phyloP scores from a whole-genome alignment of 306 rosid species.

The apple (Malus domestica) region DNA sequence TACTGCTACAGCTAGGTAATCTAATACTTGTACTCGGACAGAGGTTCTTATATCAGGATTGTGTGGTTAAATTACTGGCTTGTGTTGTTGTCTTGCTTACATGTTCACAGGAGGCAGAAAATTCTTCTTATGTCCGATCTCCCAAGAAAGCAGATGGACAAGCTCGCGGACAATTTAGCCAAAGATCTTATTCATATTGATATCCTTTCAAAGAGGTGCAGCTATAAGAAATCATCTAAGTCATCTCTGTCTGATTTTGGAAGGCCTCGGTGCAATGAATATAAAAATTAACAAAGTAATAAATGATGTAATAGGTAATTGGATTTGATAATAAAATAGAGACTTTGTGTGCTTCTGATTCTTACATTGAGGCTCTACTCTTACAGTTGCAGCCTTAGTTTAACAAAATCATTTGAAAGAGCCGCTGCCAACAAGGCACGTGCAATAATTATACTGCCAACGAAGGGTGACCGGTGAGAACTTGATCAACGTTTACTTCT shows the following conservation, averaged over 20 bases:
- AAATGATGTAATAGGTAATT: not conserved
- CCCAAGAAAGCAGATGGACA: conserved; percentile 93
- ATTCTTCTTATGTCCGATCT: conserved; percentile 93
- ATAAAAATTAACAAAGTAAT: not conserved
- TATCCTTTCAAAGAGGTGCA: conserved; percentile 84
- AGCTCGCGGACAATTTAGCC: conserved; percentile 58
- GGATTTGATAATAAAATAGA: not conserved
- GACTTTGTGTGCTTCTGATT: conserved; percentile 15
- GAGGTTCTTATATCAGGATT: conserved; percentile 23
- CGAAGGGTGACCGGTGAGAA: conserved; percentile 83
- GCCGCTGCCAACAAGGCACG: conserved; percentile 93
- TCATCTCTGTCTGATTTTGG: not conserved
- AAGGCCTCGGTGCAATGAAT: not conserved
- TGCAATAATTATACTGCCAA: conserved; percentile 81
- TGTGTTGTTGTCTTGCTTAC: conserved; percentile 19
- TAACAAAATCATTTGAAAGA: conserved; percentile 88
- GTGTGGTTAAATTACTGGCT: conserved; percentile 22
- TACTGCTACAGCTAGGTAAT: conserved; percentile 90
- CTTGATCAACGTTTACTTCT: conserved; percentile 9
- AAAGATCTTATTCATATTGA: conserved; percentile 84
- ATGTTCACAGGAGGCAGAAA: conserved; percentile 72
- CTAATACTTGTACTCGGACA: conserved; percentile 15
- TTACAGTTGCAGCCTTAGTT: conserved; percentile 80
- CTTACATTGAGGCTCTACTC: conserved; percentile 27
- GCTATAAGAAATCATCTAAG: conserved; percentile 17